Percentiles rank a stretch among this genome's conserved stretches.
phyloP scores from a whole-genome alignment of 805 yeast genomes.

The Candida fluviatilis region DNA sequence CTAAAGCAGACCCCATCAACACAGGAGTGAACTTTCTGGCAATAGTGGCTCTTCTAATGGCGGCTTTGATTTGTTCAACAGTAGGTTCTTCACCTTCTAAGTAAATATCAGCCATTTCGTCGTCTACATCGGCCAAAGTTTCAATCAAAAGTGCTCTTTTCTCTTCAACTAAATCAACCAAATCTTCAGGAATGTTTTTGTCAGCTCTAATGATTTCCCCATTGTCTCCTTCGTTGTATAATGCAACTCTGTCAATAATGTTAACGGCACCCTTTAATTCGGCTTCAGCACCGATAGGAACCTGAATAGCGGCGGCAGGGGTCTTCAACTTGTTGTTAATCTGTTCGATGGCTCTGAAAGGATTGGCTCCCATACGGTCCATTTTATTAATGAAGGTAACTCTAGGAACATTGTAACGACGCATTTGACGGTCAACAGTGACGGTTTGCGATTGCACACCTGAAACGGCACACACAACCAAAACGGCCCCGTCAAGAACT shows the following conservation, averaged over 20 bases:
- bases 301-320: constrained; percentile 96
- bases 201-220: constrained; percentile 72
- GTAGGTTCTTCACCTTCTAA: constrained; percentile 89
- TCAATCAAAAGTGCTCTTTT: constrained; percentile 84
- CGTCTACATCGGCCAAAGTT: constrained; percentile 96
- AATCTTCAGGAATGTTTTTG: constrained; percentile 70
- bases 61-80: constrained; percentile 74
- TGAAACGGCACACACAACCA: constrained; percentile 96
- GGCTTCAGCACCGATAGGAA: constrained; percentile 93
- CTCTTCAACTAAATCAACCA: constrained; percentile 81
- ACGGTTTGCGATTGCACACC: constrained; percentile 99
- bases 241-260: constrained; percentile 79
- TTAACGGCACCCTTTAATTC: constrained; percentile 86
- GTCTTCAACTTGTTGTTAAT: constrained; percentile 81
- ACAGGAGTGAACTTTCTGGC: constrained; percentile 98
- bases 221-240: constrained; percentile 84
- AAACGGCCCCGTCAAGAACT: constrained; percentile 96
- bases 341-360: constrained; percentile 92
- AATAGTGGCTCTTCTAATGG: constrained; percentile 92
- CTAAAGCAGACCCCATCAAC: constrained; percentile 98
- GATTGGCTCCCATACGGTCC: constrained; percentile 99
- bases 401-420: constrained; percentile 95
- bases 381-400: constrained; percentile 94
- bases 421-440: constrained; percentile 98
- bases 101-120: constrained; percentile 90